Percentiles rank a stretch among this genome's conserved stretches.
Evolutionary conservation across 805 yeast genomes (phyloP).

Genomic region (Citeromyces matritensis): DNA sequence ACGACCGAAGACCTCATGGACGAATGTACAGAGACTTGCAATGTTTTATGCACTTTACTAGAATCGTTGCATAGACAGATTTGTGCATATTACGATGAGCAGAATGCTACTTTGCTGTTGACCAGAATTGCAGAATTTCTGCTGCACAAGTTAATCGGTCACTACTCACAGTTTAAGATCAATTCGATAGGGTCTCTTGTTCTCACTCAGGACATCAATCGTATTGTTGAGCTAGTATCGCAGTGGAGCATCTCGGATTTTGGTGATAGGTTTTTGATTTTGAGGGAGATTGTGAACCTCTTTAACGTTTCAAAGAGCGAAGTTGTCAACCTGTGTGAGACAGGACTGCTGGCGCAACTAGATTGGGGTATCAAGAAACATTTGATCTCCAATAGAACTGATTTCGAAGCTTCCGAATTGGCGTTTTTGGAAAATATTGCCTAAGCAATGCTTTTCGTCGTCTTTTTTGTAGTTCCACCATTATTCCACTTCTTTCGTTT

Average conservation of each 20-base stretch:
- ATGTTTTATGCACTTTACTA: slow-evolving; percentile 35
- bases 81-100: slow-evolving; percentile 9
- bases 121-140: slow-evolving; percentile 42
- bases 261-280: slow-evolving; percentile 46
- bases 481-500: no score
- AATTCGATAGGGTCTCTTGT: slow-evolving; percentile 74
- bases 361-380: no score
- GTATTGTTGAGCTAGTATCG: slow-evolving; percentile 55
- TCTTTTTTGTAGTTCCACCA: no score
- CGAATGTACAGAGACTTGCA: slow-evolving; percentile 63
- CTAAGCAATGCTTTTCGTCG: no score
- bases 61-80: slow-evolving; percentile 3
- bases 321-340: no score
- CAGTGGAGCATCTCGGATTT: slow-evolving; percentile 37
- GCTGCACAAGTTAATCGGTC: slow-evolving; percentile 45
- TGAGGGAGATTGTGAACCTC: slow-evolving; percentile 72
- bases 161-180: slow-evolving; percentile 62
- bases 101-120: slow-evolving; percentile 19
- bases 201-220: slow-evolving; percentile 68
- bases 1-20: slow-evolving; percentile 12
- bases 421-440: no score
- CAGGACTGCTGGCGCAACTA: no score
- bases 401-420: no score
- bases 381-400: no score
- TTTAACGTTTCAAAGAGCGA: slow-evolving; percentile 37